Conservation (phyloP, 192 early-diverging fungal genomes). For the Geranomyces variabilis region DNA sequence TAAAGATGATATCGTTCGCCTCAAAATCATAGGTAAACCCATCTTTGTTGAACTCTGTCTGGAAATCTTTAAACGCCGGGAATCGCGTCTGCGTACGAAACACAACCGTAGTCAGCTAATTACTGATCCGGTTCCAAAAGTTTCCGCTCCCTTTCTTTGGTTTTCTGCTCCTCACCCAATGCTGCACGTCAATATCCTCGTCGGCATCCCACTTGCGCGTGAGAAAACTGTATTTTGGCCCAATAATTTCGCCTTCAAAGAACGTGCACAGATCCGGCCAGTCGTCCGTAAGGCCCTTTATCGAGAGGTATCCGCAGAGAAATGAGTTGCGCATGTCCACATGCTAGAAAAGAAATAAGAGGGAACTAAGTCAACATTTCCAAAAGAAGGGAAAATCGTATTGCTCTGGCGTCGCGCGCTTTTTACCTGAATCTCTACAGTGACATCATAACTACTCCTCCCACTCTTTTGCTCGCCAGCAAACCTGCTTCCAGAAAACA, state of each 20-base stretch:
- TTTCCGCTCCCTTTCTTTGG: neutral
- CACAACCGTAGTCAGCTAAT: neutral
- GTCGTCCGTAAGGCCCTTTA: slow-evolving; percentile 78
- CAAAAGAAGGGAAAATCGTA: neutral
- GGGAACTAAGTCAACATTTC: neutral
- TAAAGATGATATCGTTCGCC: slow-evolving; percentile 73
- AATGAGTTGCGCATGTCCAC: slow-evolving; percentile 73
- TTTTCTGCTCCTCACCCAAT: slow-evolving; percentile 65
- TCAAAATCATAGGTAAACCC: slow-evolving; percentile 60
- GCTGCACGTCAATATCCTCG: slow-evolving; percentile 70
- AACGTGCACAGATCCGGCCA: slow-evolving; percentile 83
- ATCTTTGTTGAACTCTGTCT: slow-evolving; percentile 45
- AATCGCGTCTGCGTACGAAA: slow-evolving; percentile 37
- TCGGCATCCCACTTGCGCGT: slow-evolving; percentile 86
- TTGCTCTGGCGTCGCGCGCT: neutral
- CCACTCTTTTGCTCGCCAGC: slow-evolving; percentile 68
- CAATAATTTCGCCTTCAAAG: slow-evolving; percentile 89
- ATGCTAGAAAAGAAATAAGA: slow-evolving; percentile 37
- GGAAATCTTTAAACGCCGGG: slow-evolving; percentile 49
- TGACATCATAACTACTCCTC: slow-evolving; percentile 65
- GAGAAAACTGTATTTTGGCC: slow-evolving; percentile 72
- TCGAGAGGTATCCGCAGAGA: slow-evolving; percentile 81
- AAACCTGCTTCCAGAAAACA: slow-evolving; percentile 69
- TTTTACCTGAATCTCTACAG: slow-evolving; percentile 72
- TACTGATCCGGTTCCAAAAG: slow-evolving; percentile 41